Evolutionary conservation across 208 protist species (phyloP), one percentile per base, ranked within the genome.

Genomic region (Trypanosoma avium): DNA sequence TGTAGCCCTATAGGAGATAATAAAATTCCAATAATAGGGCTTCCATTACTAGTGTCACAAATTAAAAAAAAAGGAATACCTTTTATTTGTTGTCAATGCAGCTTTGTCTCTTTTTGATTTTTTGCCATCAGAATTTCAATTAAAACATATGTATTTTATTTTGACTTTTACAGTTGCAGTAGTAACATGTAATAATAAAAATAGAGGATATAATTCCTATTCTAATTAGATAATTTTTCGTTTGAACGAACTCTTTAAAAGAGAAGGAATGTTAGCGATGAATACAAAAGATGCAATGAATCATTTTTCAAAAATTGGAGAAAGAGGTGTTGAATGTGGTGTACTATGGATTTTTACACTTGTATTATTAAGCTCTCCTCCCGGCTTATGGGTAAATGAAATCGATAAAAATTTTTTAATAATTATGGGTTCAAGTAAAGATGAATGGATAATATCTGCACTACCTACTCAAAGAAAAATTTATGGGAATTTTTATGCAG

Each of bases 311-410:
- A 13, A 8, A 9, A 8, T 35, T 21, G 17, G 29, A 13, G 49
- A 35, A 7, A 4, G 3, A 15, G 49, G 49, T 27, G 9, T 36
- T 55, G n/a, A 12, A 2, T 55, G 26, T 36, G 49, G 26, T n/a
- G 49, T 17, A 30, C 49, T 55, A 5, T 55, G 49, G 49, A 17
- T 55, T 21, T 55, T n/a, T 10, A 36, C 19, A 36, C 12, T 55
- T 36, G 5, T 55, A 35, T 19, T 30, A 12, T 7, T 17, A 36
- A 7, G 21, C 35, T 12, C 15, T 8, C 1, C 29, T 24, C 22
- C 2, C 8, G n/a, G 24, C 10, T 19, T 50, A 10, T n/a, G 17
- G 4, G 3, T 10, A 30, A 19, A 50, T 4, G 3, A 8, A 22
- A 13, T 50, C 2, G n/a, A 22, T 50, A 30, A 26, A 29, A 21